Conservation (phyloP, 495 filamentous ascomycete species). For the Terfezia boudieri region DNA sequence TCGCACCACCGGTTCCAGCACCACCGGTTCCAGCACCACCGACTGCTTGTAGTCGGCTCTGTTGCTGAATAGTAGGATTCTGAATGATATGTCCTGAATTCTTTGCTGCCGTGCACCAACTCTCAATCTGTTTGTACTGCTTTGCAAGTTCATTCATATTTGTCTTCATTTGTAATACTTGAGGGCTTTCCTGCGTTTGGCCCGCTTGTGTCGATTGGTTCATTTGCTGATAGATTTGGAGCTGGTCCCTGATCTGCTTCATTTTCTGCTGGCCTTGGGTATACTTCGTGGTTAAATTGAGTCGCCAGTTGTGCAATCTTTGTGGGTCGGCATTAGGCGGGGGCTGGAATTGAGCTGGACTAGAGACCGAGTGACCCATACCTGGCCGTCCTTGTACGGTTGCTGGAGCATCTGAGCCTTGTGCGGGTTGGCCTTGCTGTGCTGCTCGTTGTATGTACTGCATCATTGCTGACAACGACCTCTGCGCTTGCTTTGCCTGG, state of each 20-base stretch:
- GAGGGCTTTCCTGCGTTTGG: not conserved
- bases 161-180: not conserved
- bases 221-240: slow-evolving; percentile 1
- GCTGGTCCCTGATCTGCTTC: slow-evolving; percentile 8
- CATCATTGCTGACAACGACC: not conserved
- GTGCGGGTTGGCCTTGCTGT: not conserved
- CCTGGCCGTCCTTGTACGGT: not conserved
- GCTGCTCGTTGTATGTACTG: not conserved
- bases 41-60: not conserved
- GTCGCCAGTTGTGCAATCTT: slow-evolving; percentile 11
- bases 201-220: not conserved
- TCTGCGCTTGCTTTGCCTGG: not conserved
- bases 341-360: not conserved
- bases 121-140: not conserved
- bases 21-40: not conserved
- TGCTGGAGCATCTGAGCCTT: not conserved
- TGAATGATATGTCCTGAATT: not conserved
- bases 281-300: slow-evolving; percentile 11
- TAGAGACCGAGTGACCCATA: not conserved
- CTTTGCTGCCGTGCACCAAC: not conserved
- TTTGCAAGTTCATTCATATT: not conserved
- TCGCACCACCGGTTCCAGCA: not conserved
- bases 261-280: slow-evolving; percentile 12
- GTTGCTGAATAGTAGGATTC: not conserved
- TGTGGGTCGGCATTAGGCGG: slow-evolving; percentile 9